A percentile compares a stretch with the other conserved stretches of the same genome.
Evolutionary conservation across 2,329 filamentous ascomycete species (phyloP).

Genomic region (Hymenotorrendiella dingleyae): DNA sequence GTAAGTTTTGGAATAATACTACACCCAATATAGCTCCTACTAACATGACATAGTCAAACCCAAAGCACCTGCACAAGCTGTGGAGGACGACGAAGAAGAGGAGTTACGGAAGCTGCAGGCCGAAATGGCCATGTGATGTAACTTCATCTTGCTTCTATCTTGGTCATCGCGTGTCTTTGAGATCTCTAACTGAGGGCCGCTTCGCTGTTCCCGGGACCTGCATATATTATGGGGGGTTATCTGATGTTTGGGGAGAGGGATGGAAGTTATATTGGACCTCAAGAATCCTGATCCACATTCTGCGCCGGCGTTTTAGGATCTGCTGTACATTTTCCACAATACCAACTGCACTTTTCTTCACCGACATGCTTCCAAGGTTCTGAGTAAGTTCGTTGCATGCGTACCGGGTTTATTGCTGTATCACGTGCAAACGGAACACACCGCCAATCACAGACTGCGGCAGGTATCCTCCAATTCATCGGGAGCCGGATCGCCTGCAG

Average conservation of each 20-base stretch:
- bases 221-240: slow-evolving; percentile 17
- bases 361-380: background rate
- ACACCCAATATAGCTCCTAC: slow-evolving; percentile 16
- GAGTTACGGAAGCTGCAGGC: slow-evolving; percentile 89
- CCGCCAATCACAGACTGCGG: slow-evolving; percentile 10
- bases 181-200: slow-evolving; percentile 15
- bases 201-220: slow-evolving; percentile 21
- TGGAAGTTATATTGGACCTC: slow-evolving; percentile 10
- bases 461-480: background rate
- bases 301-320: slow-evolving; percentile 26
- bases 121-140: slow-evolving; percentile 84
- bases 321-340: slow-evolving; percentile 22
- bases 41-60: slow-evolving; percentile 40
- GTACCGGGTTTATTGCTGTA: too few relatives aligned
- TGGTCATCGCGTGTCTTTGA: slow-evolving; percentile 14
- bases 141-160: background rate
- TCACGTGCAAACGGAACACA: slow-evolving; percentile 11
- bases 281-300: slow-evolving; percentile 16
- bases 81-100: slow-evolving; percentile 93
- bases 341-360: slow-evolving; percentile 9
- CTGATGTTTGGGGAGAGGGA: slow-evolving; percentile 17
- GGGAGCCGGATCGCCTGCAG: too few relatives aligned
- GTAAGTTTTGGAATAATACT: too few relatives aligned
- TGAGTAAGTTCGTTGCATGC: too few relatives aligned
- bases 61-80: slow-evolving; percentile 42